Conservation (phyloP, 495 filamentous ascomycete species). For the Parmelia sp. region DNA sequence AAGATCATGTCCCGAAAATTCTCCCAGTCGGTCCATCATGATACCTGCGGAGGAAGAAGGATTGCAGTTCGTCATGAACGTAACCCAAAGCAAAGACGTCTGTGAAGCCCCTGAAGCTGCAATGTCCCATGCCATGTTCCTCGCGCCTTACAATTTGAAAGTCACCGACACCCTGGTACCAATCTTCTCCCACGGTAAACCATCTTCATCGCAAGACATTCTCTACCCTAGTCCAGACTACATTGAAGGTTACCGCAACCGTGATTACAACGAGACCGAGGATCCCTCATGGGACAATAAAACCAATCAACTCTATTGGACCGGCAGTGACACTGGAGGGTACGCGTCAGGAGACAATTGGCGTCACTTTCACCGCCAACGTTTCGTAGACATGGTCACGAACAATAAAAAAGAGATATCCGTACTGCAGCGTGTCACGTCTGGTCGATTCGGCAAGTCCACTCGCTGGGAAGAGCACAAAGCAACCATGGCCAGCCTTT, state of each 20-base stretch:
- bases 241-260: conserved; percentile 27
- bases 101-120: conserved; percentile 9
- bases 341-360: conserved; percentile 32
- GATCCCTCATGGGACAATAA: conserved; percentile 42
- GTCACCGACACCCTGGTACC: conserved; percentile 28
- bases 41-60: background rate
- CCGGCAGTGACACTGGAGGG: conserved; percentile 45
- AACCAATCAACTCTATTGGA: conserved; percentile 42
- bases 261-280: conserved; percentile 31
- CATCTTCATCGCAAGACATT: conserved; percentile 35
- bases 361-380: conserved; percentile 42
- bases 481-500: conserved; percentile 9
- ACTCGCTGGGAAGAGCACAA: conserved; percentile 4
- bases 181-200: conserved; percentile 35
- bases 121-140: conserved; percentile 11
- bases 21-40: conserved; percentile 11
- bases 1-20: conserved; percentile 14
- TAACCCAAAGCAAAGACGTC: conserved; percentile 4
- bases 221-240: conserved; percentile 36
- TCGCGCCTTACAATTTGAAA: conserved; percentile 14
- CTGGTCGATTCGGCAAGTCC: conserved; percentile 1
- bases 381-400: conserved; percentile 36
- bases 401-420: conserved; percentile 16
- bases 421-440: conserved; percentile 6
- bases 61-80: conserved; percentile 13